A percentile compares a stretch with the other conserved stretches of the same genome.
phyloP scores from a whole-genome alignment of 495 filamentous ascomycete species.

The Apodospora peruviana region DNA sequence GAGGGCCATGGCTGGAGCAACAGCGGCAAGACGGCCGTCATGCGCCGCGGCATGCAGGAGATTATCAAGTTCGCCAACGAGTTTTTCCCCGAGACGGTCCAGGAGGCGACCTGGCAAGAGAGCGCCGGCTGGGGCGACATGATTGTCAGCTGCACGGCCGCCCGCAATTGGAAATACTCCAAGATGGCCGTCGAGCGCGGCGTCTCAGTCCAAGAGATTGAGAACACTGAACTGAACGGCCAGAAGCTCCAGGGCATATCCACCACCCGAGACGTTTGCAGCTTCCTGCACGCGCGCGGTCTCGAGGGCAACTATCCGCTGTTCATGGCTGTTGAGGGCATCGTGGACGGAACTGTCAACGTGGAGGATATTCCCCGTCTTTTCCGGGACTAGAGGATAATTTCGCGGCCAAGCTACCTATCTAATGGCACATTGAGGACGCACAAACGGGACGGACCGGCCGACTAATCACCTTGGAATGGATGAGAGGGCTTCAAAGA shows the following conservation, averaged over 20 bases:
- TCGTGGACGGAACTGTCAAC: conserved; percentile 51
- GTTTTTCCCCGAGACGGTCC: conserved; percentile 80
- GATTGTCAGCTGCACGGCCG: conserved; percentile 87
- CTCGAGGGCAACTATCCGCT: conserved; percentile 82
- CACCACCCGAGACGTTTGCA: conserved; percentile 86
- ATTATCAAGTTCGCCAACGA: conserved; percentile 91
- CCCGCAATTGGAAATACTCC: conserved; percentile 90
- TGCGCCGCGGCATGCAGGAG: conserved; percentile 90
- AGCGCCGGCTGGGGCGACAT: conserved; percentile 94
- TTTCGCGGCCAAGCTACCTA: no score
- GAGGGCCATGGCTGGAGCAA: conserved; percentile 96
- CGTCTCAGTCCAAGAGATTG: conserved; percentile 77
- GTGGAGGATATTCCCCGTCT: conserved; percentile 59
- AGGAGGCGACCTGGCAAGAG: conserved; percentile 82
- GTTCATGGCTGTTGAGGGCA: conserved; percentile 76
- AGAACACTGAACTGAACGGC: conserved; percentile 85
- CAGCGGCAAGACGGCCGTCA: conserved; percentile 94
- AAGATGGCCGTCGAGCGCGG: conserved; percentile 79
- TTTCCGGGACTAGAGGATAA: conserved; percentile 33
- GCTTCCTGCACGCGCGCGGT: conserved; percentile 71
- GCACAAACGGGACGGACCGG: background rate
- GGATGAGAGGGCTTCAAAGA: background rate
- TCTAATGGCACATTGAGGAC: background rate
- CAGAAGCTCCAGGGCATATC: conserved; percentile 94
- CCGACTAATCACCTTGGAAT: background rate